Evolutionary conservation across 805 yeast genomes (phyloP), one percentile per base, ranked within the genome.

Genomic region (Yamadazyma kitorensis): DNA sequence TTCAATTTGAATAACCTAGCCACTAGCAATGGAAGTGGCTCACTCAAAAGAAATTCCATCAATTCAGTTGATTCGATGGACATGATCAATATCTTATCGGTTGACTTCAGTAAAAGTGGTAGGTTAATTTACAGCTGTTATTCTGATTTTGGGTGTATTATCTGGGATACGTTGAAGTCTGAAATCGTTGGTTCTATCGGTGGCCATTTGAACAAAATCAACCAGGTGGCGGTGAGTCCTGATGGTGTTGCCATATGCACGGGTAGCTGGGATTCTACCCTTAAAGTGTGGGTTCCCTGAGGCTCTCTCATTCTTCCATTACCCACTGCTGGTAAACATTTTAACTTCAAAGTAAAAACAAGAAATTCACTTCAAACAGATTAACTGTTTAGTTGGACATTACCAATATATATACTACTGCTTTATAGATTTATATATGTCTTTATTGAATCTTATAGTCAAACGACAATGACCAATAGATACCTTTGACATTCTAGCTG

Each of bases 241-340:
- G 86, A 86, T 56, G 96, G 96, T 0, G 52, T 74, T 15, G 88
- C 82, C 0, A 70, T 88, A 7, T 79, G 82, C 36, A 84, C 95
- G 2, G 82, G 85, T 1, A 82, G 91, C 1, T 82, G 94, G 84
- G 95, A 86, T 52, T 59, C 79, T 6, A 78, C 89, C 1, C 70
- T 83, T 45, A 77, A 75, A 45, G 62, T 84, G 2, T 84, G 89
- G 88, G 44, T 40, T 6, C 59, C 75, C 3, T 56, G 13, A 26
- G 13, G 23, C 10, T 15, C 16, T 17, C 11, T 6, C 11, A 27
- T 24, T n/a, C 15, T 6, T 11, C 27, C 7, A 24, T n/a, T n/a
- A n/a, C n/a, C n/a, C n/a, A n/a, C n/a, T n/a, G n/a, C n/a, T n/a
- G n/a, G n/a, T n/a, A n/a, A n/a, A n/a, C n/a, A n/a, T n/a, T n/a